phyloP scores from a whole-genome alignment of 2,329 filamentous ascomycete genomes.

The Sporothrix globosa region DNA sequence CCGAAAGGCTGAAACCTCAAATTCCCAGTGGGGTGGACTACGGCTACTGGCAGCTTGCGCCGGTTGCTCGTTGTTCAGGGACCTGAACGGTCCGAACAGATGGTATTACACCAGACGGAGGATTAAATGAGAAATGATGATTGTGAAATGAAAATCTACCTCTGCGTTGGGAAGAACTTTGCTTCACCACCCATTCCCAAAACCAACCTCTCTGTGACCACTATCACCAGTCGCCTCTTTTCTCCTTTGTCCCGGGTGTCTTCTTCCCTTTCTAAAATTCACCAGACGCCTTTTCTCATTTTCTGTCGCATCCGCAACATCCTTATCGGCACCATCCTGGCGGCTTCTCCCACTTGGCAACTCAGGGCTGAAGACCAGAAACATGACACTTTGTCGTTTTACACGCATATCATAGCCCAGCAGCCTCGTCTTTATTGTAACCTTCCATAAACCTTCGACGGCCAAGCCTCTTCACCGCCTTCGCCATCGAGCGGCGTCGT shows the following conservation, averaged over 20 bases:
- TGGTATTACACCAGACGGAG: too few relatives aligned
- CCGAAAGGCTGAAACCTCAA: constrained; percentile 14
- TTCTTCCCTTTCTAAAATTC: neutral
- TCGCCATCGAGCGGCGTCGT: neutral
- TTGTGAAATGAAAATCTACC: neutral
- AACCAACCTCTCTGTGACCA: neutral
- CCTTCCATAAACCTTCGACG: neutral
- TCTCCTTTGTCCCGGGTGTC: constrained; percentile 1
- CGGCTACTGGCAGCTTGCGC: neutral
- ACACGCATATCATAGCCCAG: neutral
- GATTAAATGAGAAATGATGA: neutral
- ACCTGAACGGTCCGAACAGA: neutral
- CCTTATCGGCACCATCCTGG: neutral
- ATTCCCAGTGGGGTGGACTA: neutral
- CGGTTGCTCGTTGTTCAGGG: neutral
- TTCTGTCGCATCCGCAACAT: neutral
- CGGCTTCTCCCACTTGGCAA: neutral
- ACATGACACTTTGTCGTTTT: neutral
- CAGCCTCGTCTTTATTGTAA: neutral
- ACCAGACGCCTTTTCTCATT: neutral
- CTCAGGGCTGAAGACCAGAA: neutral
- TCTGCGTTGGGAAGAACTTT: neutral
- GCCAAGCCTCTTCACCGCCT: neutral
- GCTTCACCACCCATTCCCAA: neutral
- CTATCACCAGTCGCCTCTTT: neutral